Evolutionary conservation across 2,329 filamentous ascomycete genomes (phyloP).

Genomic region (Pyrenophora seminiperda): DNA sequence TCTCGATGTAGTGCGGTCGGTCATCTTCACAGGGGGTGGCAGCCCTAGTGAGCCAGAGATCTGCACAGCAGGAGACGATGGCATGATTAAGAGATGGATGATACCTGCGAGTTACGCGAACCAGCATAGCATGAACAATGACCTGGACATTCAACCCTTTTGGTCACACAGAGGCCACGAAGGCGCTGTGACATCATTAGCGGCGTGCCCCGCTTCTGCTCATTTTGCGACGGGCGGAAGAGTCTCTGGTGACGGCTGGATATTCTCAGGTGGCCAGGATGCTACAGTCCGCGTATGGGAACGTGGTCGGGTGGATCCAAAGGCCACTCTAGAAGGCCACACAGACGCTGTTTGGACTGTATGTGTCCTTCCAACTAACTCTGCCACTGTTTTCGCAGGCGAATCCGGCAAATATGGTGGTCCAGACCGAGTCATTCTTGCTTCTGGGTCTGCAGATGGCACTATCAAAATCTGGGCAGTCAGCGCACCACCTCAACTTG

Average conservation of each 20-base stretch:
- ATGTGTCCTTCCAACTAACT: slow-evolving; percentile 84
- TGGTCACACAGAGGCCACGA: slow-evolving; percentile 94
- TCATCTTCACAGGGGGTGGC: slow-evolving; percentile 95
- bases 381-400: slow-evolving; percentile 77
- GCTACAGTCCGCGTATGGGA: slow-evolving; percentile 95
- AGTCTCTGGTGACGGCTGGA: slow-evolving; percentile 92
- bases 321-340: slow-evolving; percentile 91
- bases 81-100: slow-evolving; percentile 95
- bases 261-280: slow-evolving; percentile 96
- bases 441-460: slow-evolving; percentile 88
- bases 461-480: slow-evolving; percentile 93
- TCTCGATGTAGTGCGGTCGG: slow-evolving; percentile 88
- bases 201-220: slow-evolving; percentile 83
- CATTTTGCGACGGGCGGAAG: slow-evolving; percentile 89
- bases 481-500: slow-evolving; percentile 83
- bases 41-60: slow-evolving; percentile 96
- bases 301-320: slow-evolving; percentile 88
- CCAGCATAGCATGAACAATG: slow-evolving; percentile 66
- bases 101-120: slow-evolving; percentile 80
- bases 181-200: slow-evolving; percentile 85
- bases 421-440: slow-evolving; percentile 85
- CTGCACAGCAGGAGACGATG: slow-evolving; percentile 93
- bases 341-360: slow-evolving; percentile 96
- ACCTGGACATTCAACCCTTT: slow-evolving; percentile 89
- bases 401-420: slow-evolving; percentile 75